These are phyloP conservation scores for Solanum boliviense DNA, from an alignment of 257 asterid genomes.

Conservation along the genomic window DNA sequence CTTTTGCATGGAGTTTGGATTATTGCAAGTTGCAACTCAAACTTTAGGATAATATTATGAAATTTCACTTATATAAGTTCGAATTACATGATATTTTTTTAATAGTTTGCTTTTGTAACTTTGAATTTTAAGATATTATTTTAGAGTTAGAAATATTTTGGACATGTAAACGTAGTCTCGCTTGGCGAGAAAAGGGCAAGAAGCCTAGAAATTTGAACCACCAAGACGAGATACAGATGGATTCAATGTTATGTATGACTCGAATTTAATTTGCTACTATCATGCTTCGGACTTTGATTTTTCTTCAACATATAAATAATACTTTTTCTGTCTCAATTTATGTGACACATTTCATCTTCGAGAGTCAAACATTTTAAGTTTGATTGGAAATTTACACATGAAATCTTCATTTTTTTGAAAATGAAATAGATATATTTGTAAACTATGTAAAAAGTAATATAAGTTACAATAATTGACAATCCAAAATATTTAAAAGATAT, in stretches of 20 bases:
- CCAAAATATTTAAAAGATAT: too few species aligned
- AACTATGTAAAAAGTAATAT: too few species aligned
- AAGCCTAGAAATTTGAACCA: neutral
- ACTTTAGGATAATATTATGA: neutral
- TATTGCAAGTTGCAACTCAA: neutral
- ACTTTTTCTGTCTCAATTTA: fast-evolving
- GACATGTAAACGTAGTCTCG: neutral
- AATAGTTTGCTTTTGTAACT: neutral
- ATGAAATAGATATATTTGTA: too few species aligned
- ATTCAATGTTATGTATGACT: neutral
- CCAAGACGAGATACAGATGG: conserved; percentile 16
- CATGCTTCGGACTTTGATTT: neutral
- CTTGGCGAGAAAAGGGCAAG: neutral
- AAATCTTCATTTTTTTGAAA: too few species aligned
- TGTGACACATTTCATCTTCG: too few species aligned
- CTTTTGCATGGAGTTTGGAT: neutral
- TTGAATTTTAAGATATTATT: neutral
- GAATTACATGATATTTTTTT: neutral
- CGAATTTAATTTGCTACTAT: neutral
- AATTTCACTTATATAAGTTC: neutral
- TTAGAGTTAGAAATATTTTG: neutral
- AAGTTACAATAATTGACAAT: too few species aligned
- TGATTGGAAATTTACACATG: too few species aligned
- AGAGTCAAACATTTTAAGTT: too few species aligned
- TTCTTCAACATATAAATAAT: neutral